Conservation (phyloP, 2,329 filamentous ascomycete species). For the Neofusicoccum umdonicola region DNA sequence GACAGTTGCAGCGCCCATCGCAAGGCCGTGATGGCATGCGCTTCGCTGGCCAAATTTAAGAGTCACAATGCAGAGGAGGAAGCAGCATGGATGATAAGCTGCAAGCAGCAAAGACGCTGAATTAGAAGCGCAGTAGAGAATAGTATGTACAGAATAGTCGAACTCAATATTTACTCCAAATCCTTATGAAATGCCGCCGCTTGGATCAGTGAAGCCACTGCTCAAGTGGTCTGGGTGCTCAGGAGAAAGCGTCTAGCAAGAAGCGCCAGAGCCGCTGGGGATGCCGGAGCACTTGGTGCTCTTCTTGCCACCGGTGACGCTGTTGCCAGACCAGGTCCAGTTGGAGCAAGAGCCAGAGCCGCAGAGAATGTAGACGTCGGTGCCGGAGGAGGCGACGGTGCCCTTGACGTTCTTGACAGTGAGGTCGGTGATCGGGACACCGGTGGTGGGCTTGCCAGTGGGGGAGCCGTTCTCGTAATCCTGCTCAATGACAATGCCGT, state of each 20-base stretch:
- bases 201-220: background rate
- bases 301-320: conserved; percentile 38
- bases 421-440: conserved; percentile 48
- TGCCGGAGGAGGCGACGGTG: conserved; percentile 29
- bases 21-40: too few relatives aligned
- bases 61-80: background rate
- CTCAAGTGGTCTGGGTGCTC: background rate
- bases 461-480: conserved; percentile 51
- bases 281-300: conserved; percentile 34
- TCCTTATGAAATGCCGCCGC: background rate
- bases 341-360: conserved; percentile 51
- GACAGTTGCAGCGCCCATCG: too few relatives aligned
- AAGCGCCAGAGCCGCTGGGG: conserved; percentile 32
- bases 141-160: conserved; percentile 12
- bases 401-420: conserved; percentile 44
- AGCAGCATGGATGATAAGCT: background rate
- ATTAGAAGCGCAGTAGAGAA: conserved; percentile 4
- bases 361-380: conserved; percentile 55
- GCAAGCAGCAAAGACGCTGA: conserved; percentile 6
- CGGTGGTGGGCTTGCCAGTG: conserved; percentile 46
- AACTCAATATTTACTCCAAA: background rate
- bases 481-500: conserved; percentile 53
- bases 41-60: too few relatives aligned
- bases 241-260: conserved; percentile 26
- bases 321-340: conserved; percentile 55